Conservation (phyloP, 2,329 filamentous ascomycete genomes). For the Fusarium sp. region DNA sequence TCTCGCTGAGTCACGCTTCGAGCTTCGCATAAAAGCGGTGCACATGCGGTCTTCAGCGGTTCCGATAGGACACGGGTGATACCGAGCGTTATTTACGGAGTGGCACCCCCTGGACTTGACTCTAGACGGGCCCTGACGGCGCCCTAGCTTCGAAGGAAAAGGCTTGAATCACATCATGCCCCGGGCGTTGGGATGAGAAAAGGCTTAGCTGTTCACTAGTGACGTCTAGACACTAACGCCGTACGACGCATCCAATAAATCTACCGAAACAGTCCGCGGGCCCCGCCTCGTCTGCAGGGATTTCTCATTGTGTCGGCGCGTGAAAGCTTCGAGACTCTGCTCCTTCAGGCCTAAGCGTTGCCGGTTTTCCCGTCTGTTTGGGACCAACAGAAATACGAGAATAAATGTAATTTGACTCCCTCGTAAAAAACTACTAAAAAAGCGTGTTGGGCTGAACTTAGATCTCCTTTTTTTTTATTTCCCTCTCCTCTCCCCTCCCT, state of each 20-base stretch:
- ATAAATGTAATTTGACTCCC: background rate
- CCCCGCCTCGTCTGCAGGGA: background rate
- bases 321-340: background rate
- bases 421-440: background rate
- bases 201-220: background rate
- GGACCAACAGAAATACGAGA: background rate
- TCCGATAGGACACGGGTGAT: background rate
- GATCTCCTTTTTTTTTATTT: background rate
- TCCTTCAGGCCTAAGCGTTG: background rate
- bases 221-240: background rate
- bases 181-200: background rate
- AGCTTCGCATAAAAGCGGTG: background rate
- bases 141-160: background rate
- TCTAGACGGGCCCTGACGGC: background rate
- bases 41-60: background rate
- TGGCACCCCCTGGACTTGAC: background rate
- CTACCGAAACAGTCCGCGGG: background rate
- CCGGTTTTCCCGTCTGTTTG: background rate
- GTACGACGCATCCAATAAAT: slow-evolving; percentile 2
- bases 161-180: background rate
- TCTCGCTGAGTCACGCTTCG: background rate
- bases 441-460: background rate
- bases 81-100: background rate
- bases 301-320: background rate
- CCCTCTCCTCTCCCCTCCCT: background rate